Evolutionary conservation across 306 rosid genomes (phyloP).

Genomic region (Lathyrus sativus): DNA sequence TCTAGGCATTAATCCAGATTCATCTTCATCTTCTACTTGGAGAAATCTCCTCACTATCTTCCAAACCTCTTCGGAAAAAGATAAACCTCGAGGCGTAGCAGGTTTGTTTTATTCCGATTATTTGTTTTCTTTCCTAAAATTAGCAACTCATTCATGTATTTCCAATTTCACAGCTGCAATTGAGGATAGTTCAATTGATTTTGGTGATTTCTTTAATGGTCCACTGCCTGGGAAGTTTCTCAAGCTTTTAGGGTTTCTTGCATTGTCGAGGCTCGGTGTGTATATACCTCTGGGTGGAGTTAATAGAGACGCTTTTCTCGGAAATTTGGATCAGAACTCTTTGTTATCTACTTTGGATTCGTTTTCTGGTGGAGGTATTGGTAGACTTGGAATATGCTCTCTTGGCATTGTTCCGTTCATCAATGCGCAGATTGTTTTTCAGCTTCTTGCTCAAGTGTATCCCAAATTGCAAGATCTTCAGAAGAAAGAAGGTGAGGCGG

Average conservation of each 20-base stretch:
- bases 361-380: slow-evolving; percentile 97
- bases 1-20: slow-evolving; percentile 67
- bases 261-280: slow-evolving; percentile 84
- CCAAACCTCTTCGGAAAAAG: slow-evolving; percentile 73
- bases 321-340: slow-evolving; percentile 91
- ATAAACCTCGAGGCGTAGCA: slow-evolving; percentile 83
- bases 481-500: slow-evolving; percentile 92
- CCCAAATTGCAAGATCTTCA: slow-evolving; percentile 98
- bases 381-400: slow-evolving; percentile 92
- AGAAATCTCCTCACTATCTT: slow-evolving; percentile 51
- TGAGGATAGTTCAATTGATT: slow-evolving; percentile 89
- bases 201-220: slow-evolving; percentile 94
- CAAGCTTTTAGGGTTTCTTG: slow-evolving; percentile 81
- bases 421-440: slow-evolving; percentile 94
- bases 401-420: slow-evolving; percentile 96
- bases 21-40: slow-evolving; percentile 58
- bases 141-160: slow-evolving; percentile 41
- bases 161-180: slow-evolving; percentile 76
- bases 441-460: slow-evolving; percentile 91
- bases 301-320: slow-evolving; percentile 89
- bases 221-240: slow-evolving; percentile 95
- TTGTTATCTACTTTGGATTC: slow-evolving; percentile 87
- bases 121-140: not conserved
- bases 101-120: slow-evolving; percentile 44
- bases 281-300: slow-evolving; percentile 96